Evolutionary conservation across 441 rosid species (phyloP), one percentile per base, ranked within the genome.

Genomic region (Kokia cookei): DNA sequence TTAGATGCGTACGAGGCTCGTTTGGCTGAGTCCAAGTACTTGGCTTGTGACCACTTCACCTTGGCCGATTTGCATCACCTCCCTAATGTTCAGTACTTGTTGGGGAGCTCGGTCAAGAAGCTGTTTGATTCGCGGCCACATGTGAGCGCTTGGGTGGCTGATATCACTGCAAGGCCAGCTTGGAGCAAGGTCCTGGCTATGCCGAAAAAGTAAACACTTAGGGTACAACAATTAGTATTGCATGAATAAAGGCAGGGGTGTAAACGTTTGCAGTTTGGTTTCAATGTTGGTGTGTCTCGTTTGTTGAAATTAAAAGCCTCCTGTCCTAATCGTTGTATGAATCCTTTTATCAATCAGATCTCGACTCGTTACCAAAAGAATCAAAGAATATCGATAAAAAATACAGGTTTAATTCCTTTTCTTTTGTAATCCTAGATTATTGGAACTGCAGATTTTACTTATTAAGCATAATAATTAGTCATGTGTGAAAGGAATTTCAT

Each of bases 61-160:
- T 77, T 93, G 80, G 94, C 85, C 0, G 96, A 93, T 79, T 78
- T 91, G 77, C 92, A 89, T 81, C 93, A 87, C 73, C 81, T 89
- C 65, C 98, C 96, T 5, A 78, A 50, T 73, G 32, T 87, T n/a
- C 79, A 73, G 6, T 60, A 45, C 71, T 76, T 89, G 80, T 35
- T 82, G 84, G 80, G 59, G 26, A 82, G 89, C 24, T 84, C 69
- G 13, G 69, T 65, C 35, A 88, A 87, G 87, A 79, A 82, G 75
- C 71, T 82, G 62, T 78, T 89, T 2, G 96, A 90, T 17, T 70
- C 80, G 9, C 88, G 90, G 37, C 88, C 91, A 11, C 88, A 79
- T 72, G 91, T 92, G 10, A 71, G 80, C 65, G 89, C 90, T 8
- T 92, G 97, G 97, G 88, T 81, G 1, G 83, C 88, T 27, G 84